phyloP scores from a whole-genome alignment of 1,284 basidiomycete genomes.

The Tausonia pullulans region DNA sequence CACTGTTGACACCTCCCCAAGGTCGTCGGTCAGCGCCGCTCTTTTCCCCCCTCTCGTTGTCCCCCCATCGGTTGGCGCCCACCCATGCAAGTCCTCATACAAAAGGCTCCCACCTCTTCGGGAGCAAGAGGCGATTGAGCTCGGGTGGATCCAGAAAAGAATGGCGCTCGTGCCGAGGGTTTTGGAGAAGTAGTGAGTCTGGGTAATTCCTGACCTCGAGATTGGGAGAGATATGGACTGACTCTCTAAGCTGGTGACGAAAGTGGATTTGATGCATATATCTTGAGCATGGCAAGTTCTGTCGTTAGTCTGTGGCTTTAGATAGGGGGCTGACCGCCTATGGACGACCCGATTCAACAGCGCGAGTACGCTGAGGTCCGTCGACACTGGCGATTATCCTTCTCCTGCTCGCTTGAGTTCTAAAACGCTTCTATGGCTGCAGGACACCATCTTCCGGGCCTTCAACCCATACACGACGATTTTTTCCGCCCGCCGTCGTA shows the following conservation, averaged over 20 bases:
- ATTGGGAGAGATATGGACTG: too few species aligned
- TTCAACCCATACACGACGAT: constrained; percentile 41
- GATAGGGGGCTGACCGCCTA: too few species aligned
- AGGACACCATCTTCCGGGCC: constrained; percentile 43
- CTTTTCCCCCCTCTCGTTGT: too few species aligned
- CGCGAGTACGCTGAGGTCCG: constrained; percentile 44
- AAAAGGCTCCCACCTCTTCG: constrained; percentile 38
- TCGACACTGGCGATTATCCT: neutral
- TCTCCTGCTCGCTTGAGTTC: neutral
- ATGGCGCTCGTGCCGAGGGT: constrained; percentile 37
- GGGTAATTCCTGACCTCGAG: neutral
- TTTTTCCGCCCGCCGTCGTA: constrained; percentile 43
- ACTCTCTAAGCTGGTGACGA: neutral
- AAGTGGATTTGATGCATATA: constrained; percentile 21
- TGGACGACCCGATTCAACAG: constrained; percentile 36
- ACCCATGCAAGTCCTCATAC: constrained; percentile 25
- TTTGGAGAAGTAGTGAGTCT: constrained; percentile 37
- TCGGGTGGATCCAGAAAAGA: constrained; percentile 40
- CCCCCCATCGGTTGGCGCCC: neutral
- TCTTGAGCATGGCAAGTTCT: neutral
- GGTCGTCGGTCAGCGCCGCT: too few species aligned
- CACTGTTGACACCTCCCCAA: too few species aligned
- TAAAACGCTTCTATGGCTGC: neutral
- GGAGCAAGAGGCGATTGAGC: constrained; percentile 39
- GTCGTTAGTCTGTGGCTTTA: too few species aligned